Conservation (phyloP, 225 moss, liverwort and hornwort species). For the Asterella californica region DNA sequence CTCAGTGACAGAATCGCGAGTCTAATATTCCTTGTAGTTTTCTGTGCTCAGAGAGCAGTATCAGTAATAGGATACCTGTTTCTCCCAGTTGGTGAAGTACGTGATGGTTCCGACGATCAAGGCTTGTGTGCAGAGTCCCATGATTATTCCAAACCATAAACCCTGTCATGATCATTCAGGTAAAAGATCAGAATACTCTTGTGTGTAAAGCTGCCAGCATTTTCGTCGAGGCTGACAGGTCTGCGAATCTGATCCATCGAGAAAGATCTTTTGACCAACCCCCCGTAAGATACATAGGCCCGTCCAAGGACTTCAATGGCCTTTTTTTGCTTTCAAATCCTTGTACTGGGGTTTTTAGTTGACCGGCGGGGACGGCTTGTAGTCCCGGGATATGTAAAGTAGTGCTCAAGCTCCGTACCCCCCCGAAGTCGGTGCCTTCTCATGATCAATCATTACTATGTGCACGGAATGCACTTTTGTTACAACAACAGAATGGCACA, state of each 20-base stretch:
- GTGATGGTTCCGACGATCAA: conserved; percentile 37
- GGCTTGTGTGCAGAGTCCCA: conserved; percentile 47
- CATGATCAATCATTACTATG: background rate
- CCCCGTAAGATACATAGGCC: background rate
- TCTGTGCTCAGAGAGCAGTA: too few relatives aligned
- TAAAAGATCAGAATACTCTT: background rate
- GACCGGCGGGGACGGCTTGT: too few relatives aligned
- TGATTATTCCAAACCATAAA: conserved; percentile 61
- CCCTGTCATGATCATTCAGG: conserved; percentile 39
- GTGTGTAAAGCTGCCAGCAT: background rate
- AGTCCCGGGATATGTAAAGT: too few relatives aligned
- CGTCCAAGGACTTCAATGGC: background rate
- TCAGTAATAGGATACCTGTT: conserved; percentile 48
- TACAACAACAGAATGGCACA: background rate
- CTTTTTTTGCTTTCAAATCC: too few relatives aligned
- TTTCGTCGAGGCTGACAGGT: background rate
- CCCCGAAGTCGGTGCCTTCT: background rate
- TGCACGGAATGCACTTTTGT: background rate
- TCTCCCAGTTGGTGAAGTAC: conserved; percentile 55
- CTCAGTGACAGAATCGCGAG: background rate
- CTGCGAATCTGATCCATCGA: background rate
- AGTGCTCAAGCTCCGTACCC: too few relatives aligned
- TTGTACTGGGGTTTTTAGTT: too few relatives aligned
- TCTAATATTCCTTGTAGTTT: background rate
- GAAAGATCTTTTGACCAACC: too few relatives aligned